Conservation (phyloP, 129 eudicot genomes). For the Saposhnikovia divaricata region DNA sequence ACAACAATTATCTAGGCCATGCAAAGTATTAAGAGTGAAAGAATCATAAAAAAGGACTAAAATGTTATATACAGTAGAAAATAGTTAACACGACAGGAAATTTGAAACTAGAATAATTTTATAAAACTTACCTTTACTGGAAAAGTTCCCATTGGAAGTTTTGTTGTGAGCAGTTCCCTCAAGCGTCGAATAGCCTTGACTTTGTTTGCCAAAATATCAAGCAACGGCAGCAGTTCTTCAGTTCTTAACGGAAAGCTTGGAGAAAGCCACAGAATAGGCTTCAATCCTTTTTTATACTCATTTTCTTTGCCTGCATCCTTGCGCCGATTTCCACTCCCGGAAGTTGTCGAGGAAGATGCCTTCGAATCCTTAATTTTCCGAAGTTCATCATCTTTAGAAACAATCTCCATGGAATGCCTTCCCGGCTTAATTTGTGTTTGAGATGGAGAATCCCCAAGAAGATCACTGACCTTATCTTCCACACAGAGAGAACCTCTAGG, state of each 20-base stretch:
- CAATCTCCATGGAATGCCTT: conserved; percentile 33
- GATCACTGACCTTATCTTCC: conserved; percentile 23
- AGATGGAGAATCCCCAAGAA: conserved; percentile 20
- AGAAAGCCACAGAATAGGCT: conserved; percentile 90
- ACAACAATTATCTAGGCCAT: not conserved
- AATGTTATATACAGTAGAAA: not conserved
- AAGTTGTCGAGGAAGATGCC: conserved; percentile 37
- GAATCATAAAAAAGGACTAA: not conserved
- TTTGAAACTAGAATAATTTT: not conserved
- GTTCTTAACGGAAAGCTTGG: conserved; percentile 73
- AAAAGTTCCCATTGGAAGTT: conserved; percentile 91
- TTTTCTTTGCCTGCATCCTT: conserved; percentile 62
- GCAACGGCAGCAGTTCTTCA: conserved; percentile 87
- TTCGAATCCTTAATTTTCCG: conserved; percentile 43
- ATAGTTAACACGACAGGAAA: not conserved
- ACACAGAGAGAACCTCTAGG: conserved; percentile 19
- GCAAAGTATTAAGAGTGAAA: no score
- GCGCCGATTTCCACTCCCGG: conserved; percentile 39
- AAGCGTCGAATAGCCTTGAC: conserved; percentile 88
- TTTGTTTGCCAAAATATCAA: conserved; percentile 89
- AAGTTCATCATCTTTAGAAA: conserved; percentile 28
- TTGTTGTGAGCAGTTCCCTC: conserved; percentile 89
- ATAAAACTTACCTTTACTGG: conserved; percentile 75
- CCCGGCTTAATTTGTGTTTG: conserved; percentile 11
- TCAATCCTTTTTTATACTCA: conserved; percentile 89